These are phyloP conservation scores for Pyrenula massariospora DNA, from an alignment of 495 filamentous ascomycete genomes.

Conservation along the genomic window DNA sequence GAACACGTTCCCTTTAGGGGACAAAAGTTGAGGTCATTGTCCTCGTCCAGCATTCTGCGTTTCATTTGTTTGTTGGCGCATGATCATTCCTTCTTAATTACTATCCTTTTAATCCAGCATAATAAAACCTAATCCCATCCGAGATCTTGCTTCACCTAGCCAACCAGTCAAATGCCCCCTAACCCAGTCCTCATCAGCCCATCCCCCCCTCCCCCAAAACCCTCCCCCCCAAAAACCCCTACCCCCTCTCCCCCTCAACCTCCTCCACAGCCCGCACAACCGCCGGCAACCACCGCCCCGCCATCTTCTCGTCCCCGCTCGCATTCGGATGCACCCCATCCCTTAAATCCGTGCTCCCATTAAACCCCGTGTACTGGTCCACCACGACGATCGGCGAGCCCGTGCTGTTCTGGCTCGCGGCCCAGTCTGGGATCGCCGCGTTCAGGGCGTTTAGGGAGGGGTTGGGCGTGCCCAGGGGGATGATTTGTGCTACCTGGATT, in stretches of 20 bases:
- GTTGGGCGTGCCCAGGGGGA: conserved; percentile 28
- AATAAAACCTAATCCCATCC: too few relatives aligned
- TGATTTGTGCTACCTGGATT: conserved; percentile 38
- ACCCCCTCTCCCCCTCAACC: background rate
- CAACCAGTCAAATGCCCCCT: too few relatives aligned
- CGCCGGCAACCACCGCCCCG: conserved; percentile 29
- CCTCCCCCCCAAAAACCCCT: too few relatives aligned
- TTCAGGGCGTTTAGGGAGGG: conserved; percentile 30
- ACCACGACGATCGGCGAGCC: conserved; percentile 39
- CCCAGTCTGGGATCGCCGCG: conserved; percentile 33
- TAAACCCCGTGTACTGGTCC: conserved; percentile 36
- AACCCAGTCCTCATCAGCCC: too few relatives aligned
- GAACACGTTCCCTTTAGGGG: too few relatives aligned
- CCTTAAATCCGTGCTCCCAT: conserved; percentile 19
- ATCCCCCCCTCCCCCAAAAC: too few relatives aligned
- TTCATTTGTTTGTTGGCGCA: too few relatives aligned
- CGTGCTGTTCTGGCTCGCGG: conserved; percentile 27
- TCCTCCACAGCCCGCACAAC: conserved; percentile 22
- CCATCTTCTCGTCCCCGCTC: conserved; percentile 33
- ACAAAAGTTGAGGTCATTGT: too few relatives aligned
- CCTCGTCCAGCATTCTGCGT: too few relatives aligned
- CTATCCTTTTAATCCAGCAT: too few relatives aligned
- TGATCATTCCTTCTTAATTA: too few relatives aligned
- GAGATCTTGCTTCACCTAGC: too few relatives aligned
- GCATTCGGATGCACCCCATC: conserved; percentile 39